These are phyloP conservation scores for Filobasidium wieringae DNA, from an alignment of 768 basidiomycete genomes.

Conservation along the genomic window DNA sequence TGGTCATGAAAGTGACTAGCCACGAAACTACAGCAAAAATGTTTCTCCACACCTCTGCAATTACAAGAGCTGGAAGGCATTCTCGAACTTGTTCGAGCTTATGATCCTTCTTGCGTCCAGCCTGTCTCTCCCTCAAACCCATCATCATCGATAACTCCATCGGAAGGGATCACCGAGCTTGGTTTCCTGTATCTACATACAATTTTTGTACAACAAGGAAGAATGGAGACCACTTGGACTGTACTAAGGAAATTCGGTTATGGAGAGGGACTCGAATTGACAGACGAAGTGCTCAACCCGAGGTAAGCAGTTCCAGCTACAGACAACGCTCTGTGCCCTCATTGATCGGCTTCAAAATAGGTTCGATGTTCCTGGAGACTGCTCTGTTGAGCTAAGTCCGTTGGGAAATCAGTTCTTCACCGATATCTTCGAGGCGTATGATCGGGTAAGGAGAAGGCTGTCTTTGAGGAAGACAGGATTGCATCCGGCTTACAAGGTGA, in stretches of 20 bases:
- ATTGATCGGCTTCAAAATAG: slow-evolving; percentile 41
- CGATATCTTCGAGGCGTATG: slow-evolving; percentile 87
- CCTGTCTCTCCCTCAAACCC: slow-evolving; percentile 24
- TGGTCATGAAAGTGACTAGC: not conserved
- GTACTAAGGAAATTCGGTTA: slow-evolving; percentile 91
- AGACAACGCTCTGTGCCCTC: not conserved
- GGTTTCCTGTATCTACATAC: slow-evolving; percentile 93
- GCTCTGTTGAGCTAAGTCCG: slow-evolving; percentile 89
- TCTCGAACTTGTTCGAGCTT: slow-evolving; percentile 73
- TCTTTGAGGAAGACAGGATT: not conserved
- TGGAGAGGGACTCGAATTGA: slow-evolving; percentile 80
- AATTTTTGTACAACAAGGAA: slow-evolving; percentile 87
- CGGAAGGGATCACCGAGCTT: slow-evolving; percentile 66
- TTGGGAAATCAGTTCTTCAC: slow-evolving; percentile 94
- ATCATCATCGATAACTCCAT: slow-evolving; percentile 9
- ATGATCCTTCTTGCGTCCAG: slow-evolving; percentile 63
- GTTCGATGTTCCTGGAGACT: slow-evolving; percentile 85
- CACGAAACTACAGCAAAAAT: slow-evolving; percentile 57
- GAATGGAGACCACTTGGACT: slow-evolving; percentile 96
- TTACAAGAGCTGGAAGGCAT: slow-evolving; percentile 92
- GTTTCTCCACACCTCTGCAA: slow-evolving; percentile 87
- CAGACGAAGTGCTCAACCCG: slow-evolving; percentile 74
- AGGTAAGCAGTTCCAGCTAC: slow-evolving; percentile 59
- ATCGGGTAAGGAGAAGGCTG: slow-evolving; percentile 52
- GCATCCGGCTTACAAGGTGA: slow-evolving; percentile 4